Base-by-base conservation (phyloP, 1,139 yeast genomes). In the Spathaspora jeffriesii region DNA sequence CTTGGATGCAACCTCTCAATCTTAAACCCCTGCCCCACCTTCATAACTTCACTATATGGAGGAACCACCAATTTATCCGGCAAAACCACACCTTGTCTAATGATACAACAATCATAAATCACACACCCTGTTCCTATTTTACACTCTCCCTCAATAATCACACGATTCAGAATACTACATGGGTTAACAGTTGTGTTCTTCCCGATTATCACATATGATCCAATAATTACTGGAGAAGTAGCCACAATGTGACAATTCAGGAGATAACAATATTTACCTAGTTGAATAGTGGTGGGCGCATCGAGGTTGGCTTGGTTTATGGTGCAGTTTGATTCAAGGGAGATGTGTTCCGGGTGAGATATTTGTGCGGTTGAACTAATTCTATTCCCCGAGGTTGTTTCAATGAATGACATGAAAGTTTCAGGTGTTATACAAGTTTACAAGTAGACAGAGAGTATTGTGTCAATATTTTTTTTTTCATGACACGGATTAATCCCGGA, bases 101-200 rank as follows among this genome's bases (percentile, higher is more conserved):
- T 68, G 10, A 80, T 59, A 36, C 84, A 84, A 54, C 88, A 82
- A 55, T 85, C 91, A 53, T 82, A 80, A 28, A 87, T 66, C n/a
- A 82, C 73, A 5, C 78, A 68, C 46, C 73, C 65, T 49, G 72
- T 68, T 9, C 79, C 70, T 21, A 79, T 52, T 0, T 49, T 43
- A 49, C 80, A 76, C 36, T 67, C 53, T 0, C 57, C 53, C 23
- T 78, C 91, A 5, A 87, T 67, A 9, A 68, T 53, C 27, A 86
- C 87, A 45, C 87, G 62, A 50, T 70, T 74, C 1, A 92, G 93
- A 13, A 87, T 73, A 41, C 66, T 70, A 2, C 78, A 79, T 63
- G 76, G 73, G 18, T 70, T 63, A 1, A 85, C 56, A 5, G 46
- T 50, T 8, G 78, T 57, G 38, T 67, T 60, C 4, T 54, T 53